Evolutionary conservation across 352 stramenopile genomes (phyloP), one percentile per base, ranked within the genome.

Genomic region (Phytophthora brassicae): DNA sequence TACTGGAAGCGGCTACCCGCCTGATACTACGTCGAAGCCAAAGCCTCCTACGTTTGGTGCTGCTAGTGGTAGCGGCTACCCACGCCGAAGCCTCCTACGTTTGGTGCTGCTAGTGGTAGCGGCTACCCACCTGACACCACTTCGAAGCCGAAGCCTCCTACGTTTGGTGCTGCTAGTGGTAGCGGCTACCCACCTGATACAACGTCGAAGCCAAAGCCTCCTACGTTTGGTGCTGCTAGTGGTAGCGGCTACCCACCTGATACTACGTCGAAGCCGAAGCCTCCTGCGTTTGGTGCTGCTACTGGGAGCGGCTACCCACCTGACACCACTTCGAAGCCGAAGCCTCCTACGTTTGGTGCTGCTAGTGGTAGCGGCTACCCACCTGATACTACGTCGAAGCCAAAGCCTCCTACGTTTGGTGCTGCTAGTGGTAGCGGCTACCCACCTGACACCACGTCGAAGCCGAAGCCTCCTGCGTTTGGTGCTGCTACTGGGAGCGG

Each of bases 361-460:
- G n/a, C n/a, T n/a, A 54, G 42, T 42, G 47, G 33, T 16, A 60
- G 64, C 42, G 58, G 36, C 0, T 85, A 81, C 19, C 70, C 72
- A 14, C 70, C 75, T 2, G 71, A 79, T 20, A 74, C 69, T 12
- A 60, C 65, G 2, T 33, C 49, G 16, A 69, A 69, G 33, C 64
- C 64, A 1, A 71, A 69, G 24, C 60, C 62, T 33, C 72, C 56
- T 57, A 23, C 44, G 0, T 66, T 67, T 28, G 60, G 43, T 16
- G 31, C 46, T 17, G 24, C 22, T 13, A 52, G 51, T 12, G 60
- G 58, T 6, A 47, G 65, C 36, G 61, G 42, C 0, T 86, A 87
- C 11, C 75, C 75, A 20, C 75, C 77, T 0, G 64, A 81, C 8
- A 81, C 71, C 16, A 62, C 65, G 1, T 56, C 67, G 3, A 75